Evolutionary conservation across 1,284 basidiomycete genomes (phyloP), one percentile per base, ranked within the genome.

Genomic region (Cutaneotrichosporon cavernicola): DNA sequence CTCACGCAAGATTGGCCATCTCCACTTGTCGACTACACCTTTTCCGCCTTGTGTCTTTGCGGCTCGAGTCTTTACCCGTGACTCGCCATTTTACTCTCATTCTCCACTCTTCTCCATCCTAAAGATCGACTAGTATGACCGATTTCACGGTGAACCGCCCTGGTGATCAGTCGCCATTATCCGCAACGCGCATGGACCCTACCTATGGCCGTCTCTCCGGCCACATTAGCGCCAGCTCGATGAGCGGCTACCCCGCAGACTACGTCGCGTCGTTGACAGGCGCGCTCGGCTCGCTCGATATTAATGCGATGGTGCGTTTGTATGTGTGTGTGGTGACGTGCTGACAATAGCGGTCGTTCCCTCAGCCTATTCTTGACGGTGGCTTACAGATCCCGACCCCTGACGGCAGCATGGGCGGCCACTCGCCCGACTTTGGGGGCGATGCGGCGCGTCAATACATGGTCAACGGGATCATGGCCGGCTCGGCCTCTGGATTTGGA

Each of bases 131-230:
- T 30, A 56, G 22, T 43, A 68, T 65, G 62, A 65, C 67, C 64
- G 67, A 68, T 57, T 68, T 62, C 58, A 61, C 66, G 11, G 62
- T 63, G 22, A 65, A 60, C 62, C 67, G 67, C 43, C 64, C 64
- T 10, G 64, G 64, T 32, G 66, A 68, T 22, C 57, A 62, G 22
- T 52, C 56, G 14, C 61, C 63, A 26, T 58, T 65, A n/a, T 67
- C 66, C 22, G 61, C 66, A 14, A 56, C 56, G 36, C 58, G 58
- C 47, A 60, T 64, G 40, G 64, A 65, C 53, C 64, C 61, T 26
- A 32, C 63, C 21, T 68, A 65, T 57, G 62, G 55, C 9, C 66
- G 63, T 21, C 60, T 65, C 52, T 55, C 65, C 5, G 49, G 47
- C 34, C 63, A 61, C 38, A 51, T 65, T 40, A 56, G 62, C 56